A percentile compares a stretch with the other conserved stretches of the same genome.
These are phyloP conservation scores for sweet orange (Citrus sinensis) DNA, from an alignment of 345 rosid genomes.

Conservation along the genomic window DVS_A1.0 CM039163.1:10374001-10374500, in stretches of 20 bases:
- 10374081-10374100: conserved; percentile 27
- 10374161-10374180: conserved; percentile 44
- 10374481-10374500: background rate
- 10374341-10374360: no score
- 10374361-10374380: no score
- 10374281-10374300: background rate
- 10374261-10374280: background rate
- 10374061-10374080: conserved; percentile 21
- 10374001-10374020: conserved; percentile 29
- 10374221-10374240: conserved; percentile 49
- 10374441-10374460: no score
- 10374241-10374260: conserved; percentile 21
- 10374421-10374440: no score
- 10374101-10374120: conserved; percentile 41
- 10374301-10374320: no score
- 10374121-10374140: conserved; percentile 47
- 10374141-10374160: conserved; percentile 68
- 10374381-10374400: no score
- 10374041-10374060: conserved; percentile 25
- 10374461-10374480: no score
- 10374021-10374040: conserved; percentile 39
- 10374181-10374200: conserved; percentile 53
- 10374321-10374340: no score
- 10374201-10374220: conserved; percentile 45
- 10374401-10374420: no score